Percentiles rank a stretch among this genome's conserved stretches.
These are phyloP conservation scores for Sphaceloma murrayae DNA, from an alignment of 2,329 filamentous ascomycete genomes.

Conservation along the genomic window DNA sequence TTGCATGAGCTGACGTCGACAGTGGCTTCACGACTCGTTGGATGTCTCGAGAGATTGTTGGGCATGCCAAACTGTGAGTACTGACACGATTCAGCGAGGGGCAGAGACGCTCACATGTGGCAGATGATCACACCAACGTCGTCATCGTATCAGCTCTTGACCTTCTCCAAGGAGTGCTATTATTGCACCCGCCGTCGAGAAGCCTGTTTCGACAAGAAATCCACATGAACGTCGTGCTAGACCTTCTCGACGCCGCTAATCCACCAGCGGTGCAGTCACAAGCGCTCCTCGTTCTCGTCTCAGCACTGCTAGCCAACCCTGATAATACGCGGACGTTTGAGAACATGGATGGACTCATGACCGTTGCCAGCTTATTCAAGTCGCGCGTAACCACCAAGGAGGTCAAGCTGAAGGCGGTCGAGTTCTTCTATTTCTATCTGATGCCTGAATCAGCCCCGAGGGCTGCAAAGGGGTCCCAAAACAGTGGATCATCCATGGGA, in stretches of 20 bases:
- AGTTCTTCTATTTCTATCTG: conserved; percentile 97
- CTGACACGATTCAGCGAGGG: neutral
- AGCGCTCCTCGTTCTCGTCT: conserved; percentile 81
- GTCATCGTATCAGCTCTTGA: conserved; percentile 83
- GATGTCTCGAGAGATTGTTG: conserved; percentile 75
- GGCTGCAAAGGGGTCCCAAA: conserved; percentile 29
- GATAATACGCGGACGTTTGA: conserved; percentile 88
- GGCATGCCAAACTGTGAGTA: conserved; percentile 58
- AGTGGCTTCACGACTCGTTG: conserved; percentile 76
- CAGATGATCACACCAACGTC: conserved; percentile 72
- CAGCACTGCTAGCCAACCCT: conserved; percentile 75
- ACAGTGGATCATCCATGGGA: conserved; percentile 19
- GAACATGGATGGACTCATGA: conserved; percentile 78
- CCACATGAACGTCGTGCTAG: conserved; percentile 93
- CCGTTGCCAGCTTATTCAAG: conserved; percentile 88
- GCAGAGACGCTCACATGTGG: conserved; percentile 12
- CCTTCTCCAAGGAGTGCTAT: conserved; percentile 74
- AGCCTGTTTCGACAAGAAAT: conserved; percentile 78
- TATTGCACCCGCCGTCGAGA: conserved; percentile 85
- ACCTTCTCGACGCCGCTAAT: conserved; percentile 83
- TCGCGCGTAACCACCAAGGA: conserved; percentile 73
- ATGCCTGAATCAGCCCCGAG: conserved; percentile 68
- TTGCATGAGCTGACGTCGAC: neutral
- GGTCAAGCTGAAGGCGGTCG: conserved; percentile 91
- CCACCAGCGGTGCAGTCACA: conserved; percentile 86